These are phyloP conservation scores for Endocarpon pusillum DNA, from an alignment of 495 filamentous ascomycete species.

Conservation along the genomic window DNA sequence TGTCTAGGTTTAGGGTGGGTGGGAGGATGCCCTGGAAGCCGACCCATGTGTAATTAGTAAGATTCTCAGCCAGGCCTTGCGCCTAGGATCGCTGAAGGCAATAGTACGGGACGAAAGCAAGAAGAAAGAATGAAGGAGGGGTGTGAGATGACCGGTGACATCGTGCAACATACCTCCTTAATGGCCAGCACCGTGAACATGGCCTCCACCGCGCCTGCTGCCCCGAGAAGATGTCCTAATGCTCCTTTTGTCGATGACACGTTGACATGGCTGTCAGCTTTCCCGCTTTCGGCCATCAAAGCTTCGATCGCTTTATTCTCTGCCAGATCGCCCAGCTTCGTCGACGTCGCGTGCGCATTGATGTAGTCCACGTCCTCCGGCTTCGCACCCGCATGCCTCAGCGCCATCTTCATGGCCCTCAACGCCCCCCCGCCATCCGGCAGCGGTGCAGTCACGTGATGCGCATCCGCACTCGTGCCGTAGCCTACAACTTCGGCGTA, in stretches of 20 bases:
- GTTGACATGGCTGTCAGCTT: constrained; percentile 50
- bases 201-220: constrained; percentile 77
- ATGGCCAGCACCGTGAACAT: constrained; percentile 69
- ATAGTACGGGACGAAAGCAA: background rate
- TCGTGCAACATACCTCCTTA: constrained; percentile 50
- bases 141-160: too few relatives aligned
- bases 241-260: constrained; percentile 91
- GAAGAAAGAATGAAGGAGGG: too few relatives aligned
- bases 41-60: background rate
- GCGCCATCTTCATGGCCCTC: constrained; percentile 68
- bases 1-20: constrained; percentile 70
- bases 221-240: constrained; percentile 80
- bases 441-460: constrained; percentile 82
- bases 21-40: constrained; percentile 52
- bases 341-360: constrained; percentile 90
- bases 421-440: constrained; percentile 65
- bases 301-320: constrained; percentile 72
- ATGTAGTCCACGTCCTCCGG: constrained; percentile 72
- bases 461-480: constrained; percentile 69
- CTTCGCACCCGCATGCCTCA: constrained; percentile 51
- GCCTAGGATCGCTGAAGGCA: background rate
- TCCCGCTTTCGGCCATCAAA: constrained; percentile 56
- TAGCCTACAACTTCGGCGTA: constrained; percentile 86
- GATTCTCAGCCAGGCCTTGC: background rate
- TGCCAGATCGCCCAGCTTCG: constrained; percentile 66